Base-by-base conservation (phyloP, 2,329 filamentous ascomycete species). In the Didymella keratinophila region DNA sequence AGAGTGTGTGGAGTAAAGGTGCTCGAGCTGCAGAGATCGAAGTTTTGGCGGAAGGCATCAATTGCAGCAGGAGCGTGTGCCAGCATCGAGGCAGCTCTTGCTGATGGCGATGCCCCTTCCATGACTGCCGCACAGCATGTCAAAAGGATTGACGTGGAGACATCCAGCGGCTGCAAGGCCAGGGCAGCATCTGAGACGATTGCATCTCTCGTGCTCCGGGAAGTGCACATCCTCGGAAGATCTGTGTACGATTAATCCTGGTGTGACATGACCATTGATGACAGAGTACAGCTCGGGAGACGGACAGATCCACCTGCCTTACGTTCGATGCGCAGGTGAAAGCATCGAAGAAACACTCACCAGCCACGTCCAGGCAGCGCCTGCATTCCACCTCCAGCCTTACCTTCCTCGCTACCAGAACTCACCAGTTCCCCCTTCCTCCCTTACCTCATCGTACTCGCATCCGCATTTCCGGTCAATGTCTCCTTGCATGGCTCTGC, bases 371-470 rank as follows among this genome's bases (percentile, higher is more conserved):
- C 23, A 6, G 14, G 25, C 43, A 43, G 21, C 30, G 16, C 41
- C 21, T 39, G 23, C 56, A 58, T 58, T 58, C 56, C 45, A 32
- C n/a, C 37, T 25, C 43, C 56, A 58, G 56, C 51, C 51, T 50
- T 46, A 47, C 56, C 51, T 50, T 58, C 45, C 50, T 58, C 56
- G 50, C 45, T 58, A 58, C 50, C 56, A 48, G 23, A 42, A 16
- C 20, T 32, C 27, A 12, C 25, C 16, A 28, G 7, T n/a, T 14
- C 39, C 21, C 34, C 49, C 39, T 48, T 23, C 30, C 45, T 42
- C 46, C 41, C 50, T 50, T 54, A 23, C 50, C 39, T 58, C 9
- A 30, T 21, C 44, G 18, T 16, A 14, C 42, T 52, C 55, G 12
- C 43, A 37, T 20, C 44, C 56, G 45, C 44, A 39, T 2, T 25